These are phyloP conservation scores for Nemania sp. DNA, from an alignment of 2,329 filamentous ascomycete genomes.

Conservation along the genomic window DNA sequence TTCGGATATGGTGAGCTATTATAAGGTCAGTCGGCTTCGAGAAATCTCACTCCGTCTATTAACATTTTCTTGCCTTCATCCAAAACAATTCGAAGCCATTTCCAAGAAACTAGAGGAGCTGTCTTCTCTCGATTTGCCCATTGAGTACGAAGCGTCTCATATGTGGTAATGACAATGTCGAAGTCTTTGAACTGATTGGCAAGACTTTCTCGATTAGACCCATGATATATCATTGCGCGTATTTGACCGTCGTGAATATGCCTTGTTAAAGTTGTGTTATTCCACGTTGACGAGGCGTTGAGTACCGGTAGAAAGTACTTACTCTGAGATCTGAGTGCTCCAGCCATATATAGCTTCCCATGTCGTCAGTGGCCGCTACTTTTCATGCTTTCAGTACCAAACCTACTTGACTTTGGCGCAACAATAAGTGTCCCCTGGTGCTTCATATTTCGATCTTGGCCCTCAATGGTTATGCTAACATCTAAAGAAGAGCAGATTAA, in stretches of 20 bases:
- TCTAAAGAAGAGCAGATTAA: slow-evolving; percentile 15
- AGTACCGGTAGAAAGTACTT: no score
- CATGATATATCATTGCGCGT: slow-evolving; percentile 4
- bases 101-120: slow-evolving; percentile 17
- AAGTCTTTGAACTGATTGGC: slow-evolving; percentile 20
- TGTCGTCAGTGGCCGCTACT: background rate
- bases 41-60: background rate
- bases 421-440: slow-evolving; percentile 16
- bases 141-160: slow-evolving; percentile 41
- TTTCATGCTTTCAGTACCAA: background rate
- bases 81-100: slow-evolving; percentile 44
- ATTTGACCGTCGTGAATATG: background rate
- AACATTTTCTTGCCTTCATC: slow-evolving; percentile 45
- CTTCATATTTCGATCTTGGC: background rate
- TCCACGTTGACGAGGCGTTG: no score
- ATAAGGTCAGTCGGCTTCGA: background rate
- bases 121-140: slow-evolving; percentile 1
- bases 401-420: slow-evolving; percentile 20
- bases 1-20: slow-evolving; percentile 46
- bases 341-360: background rate
- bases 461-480: background rate
- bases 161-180: slow-evolving; percentile 41
- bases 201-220: background rate
- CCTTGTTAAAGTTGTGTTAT: background rate
- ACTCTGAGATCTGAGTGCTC: background rate